Base-by-base conservation (phyloP, 2,329 filamentous ascomycete species). In the Arthrobotrys entomopaga region DNA sequence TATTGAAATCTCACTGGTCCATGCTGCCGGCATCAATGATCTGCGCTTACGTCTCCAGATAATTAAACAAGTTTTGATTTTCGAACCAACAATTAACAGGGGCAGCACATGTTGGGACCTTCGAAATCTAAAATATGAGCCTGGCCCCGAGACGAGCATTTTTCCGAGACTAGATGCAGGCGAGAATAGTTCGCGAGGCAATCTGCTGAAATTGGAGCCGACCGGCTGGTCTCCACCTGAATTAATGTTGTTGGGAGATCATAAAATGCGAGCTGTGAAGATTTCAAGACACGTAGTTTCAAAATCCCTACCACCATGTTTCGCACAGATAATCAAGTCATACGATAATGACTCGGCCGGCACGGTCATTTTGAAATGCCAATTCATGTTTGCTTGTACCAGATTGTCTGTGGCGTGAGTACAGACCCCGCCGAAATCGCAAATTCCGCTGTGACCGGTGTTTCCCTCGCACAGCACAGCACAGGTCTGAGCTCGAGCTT, bases 41-140 rank as follows among this genome's bases (percentile, higher is more conserved):
- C 38, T 24, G 56, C 49, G 56, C 48, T 54, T 61, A 38, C 26
- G 46, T 38, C 38, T 16, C 40, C 65, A 49, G 29, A 10, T 13
- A 42, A 40, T 22, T 40, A 48, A 48, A 4, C 56, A 11, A 57
- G 29, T 38, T 22, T 34, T 11, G n/a, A 46, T 20, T 22, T 40
- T 24, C 40, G 19, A 19, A 49, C 16, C 49, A 61, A 67, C 56
- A 56, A 22, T 8, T 20, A 50, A 11, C 46, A 19, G 16, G 16
- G 46, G n/a, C 8, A 22, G 16, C 46, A 50, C 46, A 50, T 50
- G 42, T 46, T 46, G 42, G 5, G 42, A 46, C 13, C 16, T 46
- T 46, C 34, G 42, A 10, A 46, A 46, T n/a, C 8, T n/a, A 46
- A 6, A n/a, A 34, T 26, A 26, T 26, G 3, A 34, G 1, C 29